Base-by-base conservation (phyloP, 192 early-diverging fungal species). In the Backusella luteola region DNA sequence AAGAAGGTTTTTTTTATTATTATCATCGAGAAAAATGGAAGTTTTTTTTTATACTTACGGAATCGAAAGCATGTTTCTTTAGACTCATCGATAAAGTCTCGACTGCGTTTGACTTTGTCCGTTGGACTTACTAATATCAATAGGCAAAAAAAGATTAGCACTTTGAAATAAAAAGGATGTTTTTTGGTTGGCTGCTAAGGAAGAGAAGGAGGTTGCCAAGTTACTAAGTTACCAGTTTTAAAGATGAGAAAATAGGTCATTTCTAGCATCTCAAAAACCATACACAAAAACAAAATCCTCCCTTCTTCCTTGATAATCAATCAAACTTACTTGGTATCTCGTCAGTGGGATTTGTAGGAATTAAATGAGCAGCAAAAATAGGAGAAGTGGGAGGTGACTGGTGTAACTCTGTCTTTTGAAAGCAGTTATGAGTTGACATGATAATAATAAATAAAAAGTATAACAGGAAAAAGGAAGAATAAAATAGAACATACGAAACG, bases 371-470 rank as follows among this genome's bases (percentile, higher is more conserved):
- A 63, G 21, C 56, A 63, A 63, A 63, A 29, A 63, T 63, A 63
- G 56, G 56, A 3, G 56, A 63, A 4, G 21, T 63, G 26, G 56
- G 56, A 63, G 56, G 56, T 29, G 56, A 63, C 12, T 63, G 56
- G 56, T 63, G 56, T 63, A 63, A 26, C 3, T 63, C 26, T 63
- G 56, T 63, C 5, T 49, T 49, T 29, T 63, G 23, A 63, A 63
- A 63, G 12, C 21, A 14, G 23, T 63, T 63, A 11, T 63, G 21
- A 26, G 56, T 63, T 63, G 56, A 26, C 56, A 63, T 63, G 9
- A 63, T 26, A 63, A 63, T 63, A 63, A 63, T 63, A 59, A 59
- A 59, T 59, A 59, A 59, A 19, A 59, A 59, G 56, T 59, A 26
- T 29, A 59, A 23, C 1, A 4, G 11, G 23, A 59, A 59, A 23